Evolutionary conservation across 305 asterid species (phyloP).

Genomic region (Solanum chacoense): DNA sequence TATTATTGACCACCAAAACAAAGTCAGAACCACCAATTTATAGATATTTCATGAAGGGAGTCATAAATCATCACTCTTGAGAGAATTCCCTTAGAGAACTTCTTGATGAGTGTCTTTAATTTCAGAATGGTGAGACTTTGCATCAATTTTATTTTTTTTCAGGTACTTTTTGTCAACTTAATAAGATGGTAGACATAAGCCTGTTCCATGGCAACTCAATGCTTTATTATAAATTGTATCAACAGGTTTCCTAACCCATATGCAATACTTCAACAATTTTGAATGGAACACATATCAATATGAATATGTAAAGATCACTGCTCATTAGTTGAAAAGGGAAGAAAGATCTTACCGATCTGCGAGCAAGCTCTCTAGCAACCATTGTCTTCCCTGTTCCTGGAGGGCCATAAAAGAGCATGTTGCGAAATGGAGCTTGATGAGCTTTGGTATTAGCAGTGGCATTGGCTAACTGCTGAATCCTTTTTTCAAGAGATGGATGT

Average conservation of each 20-base stretch:
- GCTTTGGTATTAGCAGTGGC: conserved; percentile 90
- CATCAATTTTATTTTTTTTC: background rate
- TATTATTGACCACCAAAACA: conserved; percentile 1
- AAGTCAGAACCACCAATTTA: background rate
- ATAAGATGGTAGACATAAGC: background rate
- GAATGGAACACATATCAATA: background rate
- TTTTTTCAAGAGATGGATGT: conserved; percentile 82
- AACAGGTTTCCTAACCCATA: background rate
- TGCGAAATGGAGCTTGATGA: conserved; percentile 94
- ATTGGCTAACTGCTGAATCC: conserved; percentile 71
- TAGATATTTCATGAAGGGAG: background rate
- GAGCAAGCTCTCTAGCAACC: conserved; percentile 99
- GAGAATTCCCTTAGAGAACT: background rate
- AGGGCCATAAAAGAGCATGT: conserved; percentile 93
- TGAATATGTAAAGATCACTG: background rate
- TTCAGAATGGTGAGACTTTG: background rate
- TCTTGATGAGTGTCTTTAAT: background rate
- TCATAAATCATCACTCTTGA: background rate
- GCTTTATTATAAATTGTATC: background rate
- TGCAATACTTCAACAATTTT: background rate
- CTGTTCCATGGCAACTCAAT: background rate
- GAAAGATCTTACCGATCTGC: conserved; percentile 54
- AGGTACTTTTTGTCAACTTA: background rate
- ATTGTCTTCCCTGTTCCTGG: conserved; percentile 99
- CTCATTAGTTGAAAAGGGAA: background rate